A percentile compares a stretch with the other conserved stretches of the same genome.
These are phyloP conservation scores for Phyllosticta capitalensis DNA, from an alignment of 2,329 filamentous ascomycete species.

Conservation along the genomic window DNA sequence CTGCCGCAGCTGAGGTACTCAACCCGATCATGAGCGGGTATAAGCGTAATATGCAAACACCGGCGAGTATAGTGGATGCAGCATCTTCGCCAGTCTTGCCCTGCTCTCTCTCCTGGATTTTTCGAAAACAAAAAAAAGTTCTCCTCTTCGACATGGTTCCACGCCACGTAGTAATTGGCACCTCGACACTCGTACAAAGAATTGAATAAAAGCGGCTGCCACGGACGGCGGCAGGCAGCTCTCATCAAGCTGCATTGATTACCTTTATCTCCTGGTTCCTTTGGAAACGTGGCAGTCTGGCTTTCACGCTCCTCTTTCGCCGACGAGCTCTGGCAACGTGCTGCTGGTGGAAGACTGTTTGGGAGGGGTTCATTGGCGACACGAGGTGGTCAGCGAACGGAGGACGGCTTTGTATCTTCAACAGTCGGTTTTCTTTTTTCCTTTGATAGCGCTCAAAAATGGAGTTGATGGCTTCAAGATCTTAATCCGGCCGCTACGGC, in stretches of 20 bases:
- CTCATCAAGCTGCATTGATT: background rate
- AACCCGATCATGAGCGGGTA: background rate
- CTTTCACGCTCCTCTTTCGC: background rate
- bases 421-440: background rate
- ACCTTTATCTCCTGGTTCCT: background rate
- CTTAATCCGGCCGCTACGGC: background rate
- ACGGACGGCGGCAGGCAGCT: background rate
- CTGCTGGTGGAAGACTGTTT: background rate
- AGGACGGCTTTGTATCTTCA: no score
- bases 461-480: background rate
- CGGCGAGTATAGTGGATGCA: background rate
- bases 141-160: background rate
- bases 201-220: background rate
- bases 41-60: background rate
- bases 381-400: no score
- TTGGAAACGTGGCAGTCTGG: background rate
- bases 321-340: background rate
- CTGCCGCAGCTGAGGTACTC: background rate
- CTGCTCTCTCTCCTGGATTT: background rate
- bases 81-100: background rate
- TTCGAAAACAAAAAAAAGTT: background rate
- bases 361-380: background rate
- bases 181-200: background rate
- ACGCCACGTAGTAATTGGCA: background rate
- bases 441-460: background rate